A percentile compares a stretch with the other conserved stretches of the same genome.
phyloP scores from a whole-genome alignment of 2,329 filamentous ascomycete species.

The Talaromyces sp. region DNA sequence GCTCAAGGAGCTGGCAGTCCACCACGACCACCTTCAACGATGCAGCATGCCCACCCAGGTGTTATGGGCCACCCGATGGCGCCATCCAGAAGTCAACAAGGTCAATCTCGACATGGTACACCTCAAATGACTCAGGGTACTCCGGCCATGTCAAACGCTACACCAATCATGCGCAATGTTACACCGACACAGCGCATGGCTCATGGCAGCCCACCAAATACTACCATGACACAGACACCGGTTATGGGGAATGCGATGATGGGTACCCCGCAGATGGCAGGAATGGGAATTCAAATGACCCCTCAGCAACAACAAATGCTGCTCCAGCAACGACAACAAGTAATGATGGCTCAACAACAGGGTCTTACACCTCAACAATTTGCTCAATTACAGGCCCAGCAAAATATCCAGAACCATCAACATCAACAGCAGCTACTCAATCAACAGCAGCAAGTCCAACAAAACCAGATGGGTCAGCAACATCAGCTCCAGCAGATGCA shows the following conservation, averaged over 20 bases:
- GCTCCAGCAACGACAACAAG: conserved; percentile 38
- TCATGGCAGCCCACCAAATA: conserved; percentile 44
- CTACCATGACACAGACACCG: conserved; percentile 43
- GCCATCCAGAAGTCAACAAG: conserved; percentile 44
- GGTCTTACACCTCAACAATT: conserved; percentile 41
- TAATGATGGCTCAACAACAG: conserved; percentile 35
- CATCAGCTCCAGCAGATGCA: conserved; percentile 26
- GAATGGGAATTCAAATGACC: conserved; percentile 33
- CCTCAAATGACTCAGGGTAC: conserved; percentile 48
- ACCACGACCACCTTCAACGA: conserved; percentile 42
- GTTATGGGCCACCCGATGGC: conserved; percentile 46
- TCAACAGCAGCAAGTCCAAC: conserved; percentile 30
- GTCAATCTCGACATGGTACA: conserved; percentile 46
- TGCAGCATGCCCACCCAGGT: conserved; percentile 47
- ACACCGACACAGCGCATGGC: conserved; percentile 47
- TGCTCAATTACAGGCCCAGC: conserved; percentile 44
- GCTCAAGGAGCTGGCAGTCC: conserved; percentile 47
- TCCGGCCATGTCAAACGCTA: conserved; percentile 46
- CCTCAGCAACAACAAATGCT: conserved; percentile 40
- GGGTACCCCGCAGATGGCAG: conserved; percentile 38
- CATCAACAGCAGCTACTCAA: conserved; percentile 30
- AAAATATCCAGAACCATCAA: conserved; percentile 44
- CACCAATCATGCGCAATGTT: conserved; percentile 46
- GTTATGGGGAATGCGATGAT: conserved; percentile 45
- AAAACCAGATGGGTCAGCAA: conserved; percentile 27